Evolutionary conservation across 2,329 filamentous ascomycete species (phyloP), one percentile per base, ranked within the genome.

Genomic region (Coniochaeta sp.): DNA sequence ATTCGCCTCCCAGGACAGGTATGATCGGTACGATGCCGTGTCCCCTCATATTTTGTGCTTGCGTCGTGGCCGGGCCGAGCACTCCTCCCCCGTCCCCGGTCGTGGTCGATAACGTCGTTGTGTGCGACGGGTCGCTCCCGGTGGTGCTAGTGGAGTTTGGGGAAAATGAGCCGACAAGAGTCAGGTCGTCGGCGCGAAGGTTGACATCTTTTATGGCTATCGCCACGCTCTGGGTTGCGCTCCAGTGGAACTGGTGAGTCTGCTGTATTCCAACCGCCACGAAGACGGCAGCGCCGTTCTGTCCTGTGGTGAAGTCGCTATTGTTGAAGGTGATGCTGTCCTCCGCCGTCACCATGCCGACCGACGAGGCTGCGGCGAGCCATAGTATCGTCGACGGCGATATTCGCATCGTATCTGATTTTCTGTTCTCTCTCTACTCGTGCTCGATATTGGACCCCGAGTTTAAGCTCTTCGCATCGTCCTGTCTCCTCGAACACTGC

Each of bases 361-460:
- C 17, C 3, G 43, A 34, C 47, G 65, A 47, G 24, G 60, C 61
- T 5, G 43, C 60, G 40, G 36, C 60, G 22, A 66, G 61, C 61
- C 65, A 67, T 17, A 34, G 44, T 44, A 40, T 52, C 36, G 55
- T 38, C 40, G 54, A 7, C 31, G 17, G 31, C 17, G 55, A 54
- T 63, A 66, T 64, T 61, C 62, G 59, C 63, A 65, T 65, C 47
- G 47, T 28, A 28, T 52, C 22, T 52, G 24, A 24, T 28, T 16
- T 22, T 52, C 17, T 52, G 24, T 31, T 4, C 5, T 52, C 5
- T 52, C 24, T 52, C 24, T 24, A 28, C 47, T 31, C 24, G 24
- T 17, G 28, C 47, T 22, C 8, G 43, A 26, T 47, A 47, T 47
- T 19, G 47, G 22, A 52, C n/a, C 31, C n/a, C 16, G 16, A 3